phyloP scores from a whole-genome alignment of 1,284 basidiomycete genomes.

The Cryptococcus sp. region DNA sequence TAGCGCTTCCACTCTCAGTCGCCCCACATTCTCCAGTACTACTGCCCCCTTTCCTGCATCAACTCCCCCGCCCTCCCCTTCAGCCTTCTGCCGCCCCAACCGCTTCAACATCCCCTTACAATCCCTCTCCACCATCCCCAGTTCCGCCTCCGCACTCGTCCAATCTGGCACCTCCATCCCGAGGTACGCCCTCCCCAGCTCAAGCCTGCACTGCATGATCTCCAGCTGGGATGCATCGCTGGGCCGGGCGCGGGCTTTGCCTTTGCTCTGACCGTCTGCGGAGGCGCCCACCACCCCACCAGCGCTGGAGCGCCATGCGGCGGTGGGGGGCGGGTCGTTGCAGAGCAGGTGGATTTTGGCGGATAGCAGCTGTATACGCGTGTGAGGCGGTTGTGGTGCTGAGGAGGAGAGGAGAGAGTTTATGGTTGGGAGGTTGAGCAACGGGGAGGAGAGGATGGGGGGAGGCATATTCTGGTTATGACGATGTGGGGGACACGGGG shows the following conservation, averaged over 20 bases:
- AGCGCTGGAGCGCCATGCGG: not conserved
- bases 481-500: not conserved
- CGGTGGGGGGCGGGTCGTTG: not conserved
- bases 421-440: slow-evolving; percentile 21
- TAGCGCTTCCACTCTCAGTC: slow-evolving; percentile 19
- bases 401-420: slow-evolving; percentile 18
- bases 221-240: slow-evolving; percentile 7
- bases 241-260: too few relatives aligned
- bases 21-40: slow-evolving; percentile 7
- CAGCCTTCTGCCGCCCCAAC: not conserved
- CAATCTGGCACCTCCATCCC: slow-evolving; percentile 10
- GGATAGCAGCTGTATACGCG: slow-evolving; percentile 32
- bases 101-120: slow-evolving; percentile 21
- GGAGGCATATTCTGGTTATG: slow-evolving; percentile 13
- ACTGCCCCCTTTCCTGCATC: not conserved
- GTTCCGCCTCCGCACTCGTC: slow-evolving; percentile 26
- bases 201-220: slow-evolving; percentile 21
- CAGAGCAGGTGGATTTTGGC: slow-evolving; percentile 32
- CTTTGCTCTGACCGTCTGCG: too few relatives aligned
- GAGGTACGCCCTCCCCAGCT: slow-evolving; percentile 26
- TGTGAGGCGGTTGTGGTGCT: slow-evolving; percentile 1
- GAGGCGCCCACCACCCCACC: too few relatives aligned
- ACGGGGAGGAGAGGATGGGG: slow-evolving; percentile 23
- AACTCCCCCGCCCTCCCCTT: not conserved
- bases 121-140: slow-evolving; percentile 20